These are phyloP conservation scores for Castanea mollissima DNA, from an alignment of 306 rosid species.

Conservation along the genomic window DNA sequence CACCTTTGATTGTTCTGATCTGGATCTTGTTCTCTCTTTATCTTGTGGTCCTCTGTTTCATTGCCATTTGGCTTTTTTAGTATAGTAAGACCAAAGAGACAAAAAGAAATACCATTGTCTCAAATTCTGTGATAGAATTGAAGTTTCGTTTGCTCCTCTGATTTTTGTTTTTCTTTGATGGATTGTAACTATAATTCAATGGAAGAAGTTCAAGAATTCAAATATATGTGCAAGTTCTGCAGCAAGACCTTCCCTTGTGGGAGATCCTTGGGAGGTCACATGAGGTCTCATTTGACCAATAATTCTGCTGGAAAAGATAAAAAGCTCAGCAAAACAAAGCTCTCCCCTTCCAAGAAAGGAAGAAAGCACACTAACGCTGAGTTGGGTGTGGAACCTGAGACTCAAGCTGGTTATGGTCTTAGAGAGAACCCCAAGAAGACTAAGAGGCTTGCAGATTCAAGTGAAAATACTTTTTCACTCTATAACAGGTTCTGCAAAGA, in stretches of 20 bases:
- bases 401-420: slow-evolving; percentile 55
- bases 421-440: slow-evolving; percentile 84
- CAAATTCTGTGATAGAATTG: slow-evolving; percentile 29
- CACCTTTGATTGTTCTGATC: slow-evolving; percentile 47
- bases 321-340: slow-evolving; percentile 28
- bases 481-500: slow-evolving; percentile 68
- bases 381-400: slow-evolving; percentile 31
- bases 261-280: slow-evolving; percentile 93
- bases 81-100: slow-evolving; percentile 37
- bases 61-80: slow-evolving; percentile 21
- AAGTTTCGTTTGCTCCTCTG: slow-evolving; percentile 23
- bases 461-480: slow-evolving; percentile 36
- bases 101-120: slow-evolving; percentile 22
- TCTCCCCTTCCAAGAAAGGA: slow-evolving; percentile 32
- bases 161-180: slow-evolving; percentile 9
- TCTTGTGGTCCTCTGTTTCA: slow-evolving; percentile 29
- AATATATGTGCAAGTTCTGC: slow-evolving; percentile 83
- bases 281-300: slow-evolving; percentile 80
- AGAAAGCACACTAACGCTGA: slow-evolving; percentile 20
- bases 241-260: slow-evolving; percentile 76
- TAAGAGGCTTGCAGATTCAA: slow-evolving; percentile 52
- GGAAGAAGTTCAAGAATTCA: slow-evolving; percentile 52
- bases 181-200: slow-evolving; percentile 27
- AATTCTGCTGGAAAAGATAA: slow-evolving; percentile 35
- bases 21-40: slow-evolving; percentile 23